phyloP scores from a whole-genome alignment of 257 asterid species.

The Galeopsis tetrahit region DNA sequence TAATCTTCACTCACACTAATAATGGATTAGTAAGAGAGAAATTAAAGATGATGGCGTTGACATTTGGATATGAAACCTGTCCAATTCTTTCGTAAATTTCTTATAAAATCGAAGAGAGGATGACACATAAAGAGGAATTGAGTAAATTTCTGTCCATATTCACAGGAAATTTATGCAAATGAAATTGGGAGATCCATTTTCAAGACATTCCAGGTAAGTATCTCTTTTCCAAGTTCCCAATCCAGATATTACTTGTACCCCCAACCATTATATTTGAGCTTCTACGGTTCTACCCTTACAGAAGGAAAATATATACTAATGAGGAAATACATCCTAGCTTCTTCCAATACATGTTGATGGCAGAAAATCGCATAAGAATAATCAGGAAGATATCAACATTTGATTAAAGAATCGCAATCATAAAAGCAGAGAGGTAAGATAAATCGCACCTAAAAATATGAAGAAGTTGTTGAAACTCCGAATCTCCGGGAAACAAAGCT shows the following conservation, averaged over 20 bases:
- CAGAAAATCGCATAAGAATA: not conserved
- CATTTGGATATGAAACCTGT: not conserved
- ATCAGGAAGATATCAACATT: not conserved
- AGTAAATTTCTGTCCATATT: not conserved
- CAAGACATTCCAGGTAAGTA: not conserved
- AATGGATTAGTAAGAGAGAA: not conserved
- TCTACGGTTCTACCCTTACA: not conserved
- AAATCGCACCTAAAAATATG: conserved; percentile 73
- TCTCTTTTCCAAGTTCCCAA: conserved; percentile 1
- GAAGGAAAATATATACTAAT: not conserved
- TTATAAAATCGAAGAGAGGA: not conserved
- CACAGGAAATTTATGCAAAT: not conserved
- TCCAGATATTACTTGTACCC: not conserved
- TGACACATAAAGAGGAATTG: not conserved
- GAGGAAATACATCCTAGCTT: not conserved
- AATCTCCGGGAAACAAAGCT: conserved; percentile 92
- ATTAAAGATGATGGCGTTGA: not conserved
- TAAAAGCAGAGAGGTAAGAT: not conserved
- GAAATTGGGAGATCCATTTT: not conserved
- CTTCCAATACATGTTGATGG: not conserved
- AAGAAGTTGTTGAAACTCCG: conserved; percentile 92
- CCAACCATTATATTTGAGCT: not conserved
- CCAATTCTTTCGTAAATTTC: not conserved
- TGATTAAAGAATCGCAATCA: not conserved
- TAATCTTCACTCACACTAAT: not conserved